Evolutionary conservation across 1,284 basidiomycete genomes (phyloP).

Genomic region (Moesziomyces globuligerus): DNA sequence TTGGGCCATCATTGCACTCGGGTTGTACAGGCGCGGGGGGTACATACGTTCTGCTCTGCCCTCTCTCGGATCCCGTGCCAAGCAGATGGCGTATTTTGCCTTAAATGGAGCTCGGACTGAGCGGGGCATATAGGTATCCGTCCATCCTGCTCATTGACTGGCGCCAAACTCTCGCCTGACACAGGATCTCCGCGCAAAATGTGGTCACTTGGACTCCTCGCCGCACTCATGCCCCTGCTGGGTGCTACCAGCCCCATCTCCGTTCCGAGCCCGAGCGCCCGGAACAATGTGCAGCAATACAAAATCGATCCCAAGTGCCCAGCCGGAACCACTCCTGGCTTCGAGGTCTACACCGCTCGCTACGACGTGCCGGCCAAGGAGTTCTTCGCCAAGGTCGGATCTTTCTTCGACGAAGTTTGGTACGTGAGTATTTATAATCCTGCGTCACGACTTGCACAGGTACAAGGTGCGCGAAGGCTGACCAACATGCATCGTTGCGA

Average conservation of each 20-base stretch:
- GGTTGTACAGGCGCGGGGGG: too few species aligned
- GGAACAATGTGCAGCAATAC: constrained; percentile 10
- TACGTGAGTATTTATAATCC: constrained; percentile 40
- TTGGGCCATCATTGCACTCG: too few species aligned
- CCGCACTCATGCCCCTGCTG: constrained; percentile 9
- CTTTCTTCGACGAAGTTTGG: constrained; percentile 32
- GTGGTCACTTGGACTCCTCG: constrained; percentile 13
- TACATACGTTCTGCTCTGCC: too few species aligned
- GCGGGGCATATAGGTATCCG: too few species aligned
- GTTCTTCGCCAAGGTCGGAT: constrained; percentile 27
- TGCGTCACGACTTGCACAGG: too few species aligned
- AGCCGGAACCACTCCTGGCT: constrained; percentile 20
- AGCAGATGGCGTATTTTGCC: too few species aligned
- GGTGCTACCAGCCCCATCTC: constrained; percentile 13
- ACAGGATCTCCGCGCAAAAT: not conserved
- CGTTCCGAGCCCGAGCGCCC: not conserved
- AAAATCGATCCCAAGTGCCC: constrained; percentile 29
- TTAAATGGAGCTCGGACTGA: too few species aligned
- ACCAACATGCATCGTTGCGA: too few species aligned
- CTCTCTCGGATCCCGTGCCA: too few species aligned
- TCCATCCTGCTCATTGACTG: too few species aligned
- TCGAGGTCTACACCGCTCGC: constrained; percentile 26
- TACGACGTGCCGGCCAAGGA: constrained; percentile 22
- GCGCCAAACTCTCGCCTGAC: too few species aligned
- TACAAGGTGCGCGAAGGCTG: too few species aligned